Evolutionary conservation across 2,329 filamentous ascomycete genomes (phyloP).

Genomic region (Epichloe festucae): DNA sequence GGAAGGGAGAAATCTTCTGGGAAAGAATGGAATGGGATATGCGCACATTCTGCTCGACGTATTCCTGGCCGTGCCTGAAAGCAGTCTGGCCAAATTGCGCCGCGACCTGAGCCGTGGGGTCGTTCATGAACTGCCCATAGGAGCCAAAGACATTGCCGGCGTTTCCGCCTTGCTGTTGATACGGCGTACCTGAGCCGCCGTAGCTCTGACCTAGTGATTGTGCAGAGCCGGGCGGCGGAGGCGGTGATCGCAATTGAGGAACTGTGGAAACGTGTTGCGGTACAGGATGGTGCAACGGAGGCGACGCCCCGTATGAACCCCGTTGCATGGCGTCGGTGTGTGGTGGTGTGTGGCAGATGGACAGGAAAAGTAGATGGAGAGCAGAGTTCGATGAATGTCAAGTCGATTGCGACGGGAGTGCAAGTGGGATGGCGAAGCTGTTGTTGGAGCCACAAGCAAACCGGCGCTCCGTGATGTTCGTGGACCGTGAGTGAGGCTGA

Average conservation of each 20-base stretch:
- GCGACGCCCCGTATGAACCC: slow-evolving; percentile 72
- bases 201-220: slow-evolving; percentile 51
- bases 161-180: slow-evolving; percentile 50
- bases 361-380: neutral
- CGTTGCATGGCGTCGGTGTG: slow-evolving; percentile 57
- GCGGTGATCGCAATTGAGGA: slow-evolving; percentile 89
- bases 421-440: neutral
- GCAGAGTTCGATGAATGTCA: neutral
- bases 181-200: slow-evolving; percentile 50
- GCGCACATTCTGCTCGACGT: slow-evolving; percentile 85
- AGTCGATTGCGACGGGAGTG: no score
- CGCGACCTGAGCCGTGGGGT: slow-evolving; percentile 88
- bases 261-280: slow-evolving; percentile 98
- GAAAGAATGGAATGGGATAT: neutral
- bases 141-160: slow-evolving; percentile 48
- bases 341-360: neutral
- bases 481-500: slow-evolving; percentile 6
- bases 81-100: slow-evolving; percentile 89
- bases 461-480: neutral
- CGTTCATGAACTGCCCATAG: slow-evolving; percentile 90
- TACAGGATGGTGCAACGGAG: slow-evolving; percentile 90
- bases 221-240: slow-evolving; percentile 60
- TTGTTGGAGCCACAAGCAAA: neutral
- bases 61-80: slow-evolving; percentile 83
- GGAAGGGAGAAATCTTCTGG: no score